phyloP scores from a whole-genome alignment of 1,284 basidiomycete species.

The Ceratobasidium sp. region DNA sequence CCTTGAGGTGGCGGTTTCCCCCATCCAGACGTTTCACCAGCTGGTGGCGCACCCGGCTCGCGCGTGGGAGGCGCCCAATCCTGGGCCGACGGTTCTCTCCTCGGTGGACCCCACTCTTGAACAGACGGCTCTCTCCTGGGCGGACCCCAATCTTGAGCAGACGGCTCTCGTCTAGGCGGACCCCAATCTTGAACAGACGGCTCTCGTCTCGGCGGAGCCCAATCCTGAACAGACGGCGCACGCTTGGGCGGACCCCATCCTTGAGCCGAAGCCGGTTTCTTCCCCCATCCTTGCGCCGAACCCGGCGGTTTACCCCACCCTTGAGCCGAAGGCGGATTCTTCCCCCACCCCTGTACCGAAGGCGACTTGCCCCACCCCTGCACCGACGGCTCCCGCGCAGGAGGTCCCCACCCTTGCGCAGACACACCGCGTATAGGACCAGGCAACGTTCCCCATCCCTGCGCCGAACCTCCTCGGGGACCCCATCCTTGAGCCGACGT shows the following conservation, averaged over 20 bases:
- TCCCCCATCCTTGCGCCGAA: constrained; percentile 5
- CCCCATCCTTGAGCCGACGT: too few relatives aligned
- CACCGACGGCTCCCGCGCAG: too few relatives aligned
- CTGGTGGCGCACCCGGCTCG: neutral
- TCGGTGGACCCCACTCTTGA: neutral
- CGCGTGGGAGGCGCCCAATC: neutral
- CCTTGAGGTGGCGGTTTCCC: neutral
- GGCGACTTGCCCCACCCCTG: too few relatives aligned
- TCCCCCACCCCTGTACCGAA: too few relatives aligned
- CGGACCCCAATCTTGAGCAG: neutral
- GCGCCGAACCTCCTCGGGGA: too few relatives aligned
- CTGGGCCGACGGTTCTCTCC: neutral
- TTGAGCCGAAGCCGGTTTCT: neutral
- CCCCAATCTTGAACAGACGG: neutral
- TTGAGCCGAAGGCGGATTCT: neutral
- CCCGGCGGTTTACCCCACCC: neutral
- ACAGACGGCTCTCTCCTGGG: neutral
- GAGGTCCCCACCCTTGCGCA: neutral
- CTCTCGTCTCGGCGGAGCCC: neutral
- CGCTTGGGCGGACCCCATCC: constrained; percentile 4
- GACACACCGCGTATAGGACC: neutral
- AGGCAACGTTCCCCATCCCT: too few relatives aligned
- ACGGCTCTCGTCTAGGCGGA: neutral
- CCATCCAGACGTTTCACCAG: neutral
- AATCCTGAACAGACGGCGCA: neutral